Evolutionary conservation across 768 basidiomycete species (phyloP), one percentile per base, ranked within the genome.

Genomic region (Russula virescens): DNA sequence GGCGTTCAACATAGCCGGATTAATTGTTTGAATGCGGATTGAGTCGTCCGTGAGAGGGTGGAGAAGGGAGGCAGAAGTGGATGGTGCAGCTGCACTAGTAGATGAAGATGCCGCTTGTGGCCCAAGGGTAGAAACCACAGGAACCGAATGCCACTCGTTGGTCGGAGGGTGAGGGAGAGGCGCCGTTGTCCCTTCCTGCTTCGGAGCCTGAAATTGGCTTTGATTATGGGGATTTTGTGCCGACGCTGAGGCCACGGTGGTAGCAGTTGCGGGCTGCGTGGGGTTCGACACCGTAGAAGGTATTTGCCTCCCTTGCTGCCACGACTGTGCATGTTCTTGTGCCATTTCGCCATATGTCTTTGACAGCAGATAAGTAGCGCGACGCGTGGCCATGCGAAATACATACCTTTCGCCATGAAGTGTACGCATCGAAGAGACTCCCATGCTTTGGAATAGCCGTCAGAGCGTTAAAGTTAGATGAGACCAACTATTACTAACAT

Each of bases 331-430:
- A 40, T 54, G n/a, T 26, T 58, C 46, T 54, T 23, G 16, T 40
- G 57, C 34, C 51, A 58, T 53, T 11, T 3, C 16, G 3, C 62
- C 57, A 54, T 63, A 42, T 8, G 35, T 18, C 62, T 58, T 61
- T 31, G 16, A 34, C 4, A 31, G 28, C 16, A 21, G 46, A 58
- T 63, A 25, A 63, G 52, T 28, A 6, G 28, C 23, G 40, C 42
- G 35, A 63, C 25, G 23, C 31, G 38, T 42, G 5, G 21, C n/a
- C 31, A 58, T 25, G 53, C n/a, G 26, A 34, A 16, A 52, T 5
- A 48, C 57, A 54, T 63, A 63, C 62, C 50, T 14, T 53, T 18
- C 40, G 25, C 62, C 57, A 54, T 14, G 51, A 47, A 28, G 49
- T 1, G 38, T 63, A 58, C n/a, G 6, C 31, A 25, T 38, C 26